Conservation (phyloP, 2,329 filamentous ascomycete genomes). For the Teratosphaeria gauchensis region DNA sequence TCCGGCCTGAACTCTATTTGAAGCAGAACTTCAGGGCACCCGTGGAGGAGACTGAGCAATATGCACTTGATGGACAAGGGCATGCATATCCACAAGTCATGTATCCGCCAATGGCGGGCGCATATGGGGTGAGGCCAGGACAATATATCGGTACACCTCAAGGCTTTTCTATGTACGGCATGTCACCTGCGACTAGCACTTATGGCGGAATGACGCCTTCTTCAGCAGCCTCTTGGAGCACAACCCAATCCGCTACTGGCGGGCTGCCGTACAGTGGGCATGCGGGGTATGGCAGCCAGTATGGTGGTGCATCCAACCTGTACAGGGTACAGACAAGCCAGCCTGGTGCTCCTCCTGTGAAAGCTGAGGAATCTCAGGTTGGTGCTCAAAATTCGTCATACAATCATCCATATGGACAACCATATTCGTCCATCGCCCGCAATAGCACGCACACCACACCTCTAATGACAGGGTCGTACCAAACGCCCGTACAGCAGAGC, state of each 20-base stretch:
- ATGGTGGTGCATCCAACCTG: conserved; percentile 18
- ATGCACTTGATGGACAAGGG: conserved; percentile 25
- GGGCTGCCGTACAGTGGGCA: conserved; percentile 17
- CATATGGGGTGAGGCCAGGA: conserved; percentile 22
- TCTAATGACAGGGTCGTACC: conserved; percentile 19
- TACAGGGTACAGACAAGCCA: conserved; percentile 15
- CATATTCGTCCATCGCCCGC: conserved; percentile 19
- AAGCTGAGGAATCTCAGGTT: conserved; percentile 16
- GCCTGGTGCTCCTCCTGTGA: conserved; percentile 12
- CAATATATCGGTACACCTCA: conserved; percentile 21
- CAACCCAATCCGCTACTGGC: conserved; percentile 15
- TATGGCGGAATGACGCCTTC: conserved; percentile 16
- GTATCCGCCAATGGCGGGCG: conserved; percentile 20
- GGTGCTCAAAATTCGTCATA: conserved; percentile 18
- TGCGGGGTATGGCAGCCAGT: conserved; percentile 14
- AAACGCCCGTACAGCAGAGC: conserved; percentile 16
- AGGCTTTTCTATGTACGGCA: neutral
- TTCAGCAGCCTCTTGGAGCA: conserved; percentile 14
- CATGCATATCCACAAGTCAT: conserved; percentile 27
- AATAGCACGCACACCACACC: conserved; percentile 16
- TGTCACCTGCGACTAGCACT: conserved; percentile 5
- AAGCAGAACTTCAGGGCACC: conserved; percentile 32
- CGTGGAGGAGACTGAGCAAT: conserved; percentile 29
- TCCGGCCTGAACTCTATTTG: conserved; percentile 28
- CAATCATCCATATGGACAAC: conserved; percentile 17